These are phyloP conservation scores for Basipetospora chlamydospora DNA, from an alignment of 2,329 filamentous ascomycete genomes.

Conservation along the genomic window DNA sequence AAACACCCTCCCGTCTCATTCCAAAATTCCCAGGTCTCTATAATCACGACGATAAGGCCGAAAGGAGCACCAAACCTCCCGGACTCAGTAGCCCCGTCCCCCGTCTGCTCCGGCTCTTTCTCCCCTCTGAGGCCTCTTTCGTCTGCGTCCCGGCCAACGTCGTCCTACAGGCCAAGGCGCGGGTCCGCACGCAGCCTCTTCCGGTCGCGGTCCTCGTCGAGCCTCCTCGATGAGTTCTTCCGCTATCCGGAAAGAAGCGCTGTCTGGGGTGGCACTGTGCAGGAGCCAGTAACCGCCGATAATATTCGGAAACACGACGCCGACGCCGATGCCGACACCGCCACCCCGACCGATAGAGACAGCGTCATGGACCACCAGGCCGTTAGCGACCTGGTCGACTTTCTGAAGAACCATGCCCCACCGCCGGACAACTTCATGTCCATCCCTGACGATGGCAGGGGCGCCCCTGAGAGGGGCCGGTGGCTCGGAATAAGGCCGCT, in stretches of 20 bases:
- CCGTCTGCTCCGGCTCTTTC: too few relatives aligned
- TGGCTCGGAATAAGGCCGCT: constrained; percentile 29
- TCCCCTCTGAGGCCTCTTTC: too few relatives aligned
- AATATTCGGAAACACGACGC: too few relatives aligned
- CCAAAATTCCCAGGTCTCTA: too few relatives aligned
- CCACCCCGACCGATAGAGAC: too few relatives aligned
- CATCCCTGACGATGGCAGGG: constrained; percentile 17
- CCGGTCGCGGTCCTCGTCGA: constrained; percentile 3
- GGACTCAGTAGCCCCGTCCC: too few relatives aligned
- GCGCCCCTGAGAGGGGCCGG: constrained; percentile 19
- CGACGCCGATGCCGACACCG: not conserved
- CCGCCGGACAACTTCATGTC: constrained; percentile 37
- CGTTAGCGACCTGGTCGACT: constrained; percentile 24
- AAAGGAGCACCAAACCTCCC: too few relatives aligned
- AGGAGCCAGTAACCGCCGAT: too few relatives aligned
- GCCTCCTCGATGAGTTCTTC: constrained; percentile 5
- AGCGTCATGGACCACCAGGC: constrained; percentile 4
- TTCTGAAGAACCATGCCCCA: constrained; percentile 32
- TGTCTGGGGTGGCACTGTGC: too few relatives aligned
- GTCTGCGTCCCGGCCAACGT: not conserved
- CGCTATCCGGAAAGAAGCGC: constrained; percentile 1
- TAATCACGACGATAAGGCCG: too few relatives aligned
- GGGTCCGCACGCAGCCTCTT: constrained; percentile 1
- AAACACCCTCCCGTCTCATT: too few relatives aligned
- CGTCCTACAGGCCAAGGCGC: not conserved